Evolutionary conservation across 768 basidiomycete species (phyloP).

Genomic region (Termitomyces sp.): DNA sequence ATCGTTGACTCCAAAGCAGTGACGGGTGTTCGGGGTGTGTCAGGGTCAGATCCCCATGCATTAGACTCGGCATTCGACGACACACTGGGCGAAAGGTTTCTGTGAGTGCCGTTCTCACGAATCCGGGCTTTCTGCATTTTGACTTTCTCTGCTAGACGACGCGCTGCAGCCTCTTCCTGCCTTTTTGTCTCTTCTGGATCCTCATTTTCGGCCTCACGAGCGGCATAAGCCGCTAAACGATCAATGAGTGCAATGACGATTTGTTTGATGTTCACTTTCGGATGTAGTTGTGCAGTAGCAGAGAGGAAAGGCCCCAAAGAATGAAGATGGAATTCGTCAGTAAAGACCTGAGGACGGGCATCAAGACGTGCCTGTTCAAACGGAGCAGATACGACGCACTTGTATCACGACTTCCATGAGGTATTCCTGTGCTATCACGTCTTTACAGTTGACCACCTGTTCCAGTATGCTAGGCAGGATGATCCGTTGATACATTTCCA

Average conservation of each 20-base stretch:
- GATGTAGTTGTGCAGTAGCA: conserved; percentile 93
- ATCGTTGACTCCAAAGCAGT: conserved; percentile 23
- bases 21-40: conserved; percentile 29
- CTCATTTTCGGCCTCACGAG: conserved; percentile 94
- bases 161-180: conserved; percentile 91
- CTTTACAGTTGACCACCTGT: conserved; percentile 97
- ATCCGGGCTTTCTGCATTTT: conserved; percentile 62
- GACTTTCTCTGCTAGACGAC: conserved; percentile 83
- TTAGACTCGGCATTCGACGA: conserved; percentile 34
- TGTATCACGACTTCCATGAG: conserved; percentile 99
- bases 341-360: conserved; percentile 71
- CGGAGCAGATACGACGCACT: conserved; percentile 35
- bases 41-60: conserved; percentile 36
- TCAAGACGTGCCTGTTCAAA: background rate
- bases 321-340: conserved; percentile 97
- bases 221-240: conserved; percentile 91
- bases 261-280: conserved; percentile 97
- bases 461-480: conserved; percentile 94
- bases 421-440: conserved; percentile 98
- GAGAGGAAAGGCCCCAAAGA: conserved; percentile 94
- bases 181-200: conserved; percentile 90
- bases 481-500: conserved; percentile 79
- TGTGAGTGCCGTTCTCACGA: conserved; percentile 43
- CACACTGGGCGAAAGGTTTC: conserved; percentile 25
- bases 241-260: conserved; percentile 98